Evolutionary conservation across 495 filamentous ascomycete species (phyloP).

Genomic region (Hypoxylon subgilvum): DNA sequence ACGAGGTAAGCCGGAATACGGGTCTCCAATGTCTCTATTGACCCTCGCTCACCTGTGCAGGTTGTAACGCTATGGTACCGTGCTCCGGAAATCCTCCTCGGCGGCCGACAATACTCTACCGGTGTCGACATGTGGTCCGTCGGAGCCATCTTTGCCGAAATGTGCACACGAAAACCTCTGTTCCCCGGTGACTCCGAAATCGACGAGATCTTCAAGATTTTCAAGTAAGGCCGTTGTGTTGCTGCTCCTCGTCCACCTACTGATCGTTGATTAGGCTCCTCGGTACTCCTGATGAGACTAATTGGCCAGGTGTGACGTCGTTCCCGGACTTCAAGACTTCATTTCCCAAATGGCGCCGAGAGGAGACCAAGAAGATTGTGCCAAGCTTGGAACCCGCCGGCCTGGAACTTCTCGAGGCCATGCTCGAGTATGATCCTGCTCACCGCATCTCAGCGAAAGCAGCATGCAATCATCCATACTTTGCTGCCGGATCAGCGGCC

Average conservation of each 20-base stretch:
- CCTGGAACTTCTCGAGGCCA: conserved; percentile 81
- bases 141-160: conserved; percentile 98
- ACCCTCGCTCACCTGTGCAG: no score
- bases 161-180: conserved; percentile 97
- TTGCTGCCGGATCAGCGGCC: no score
- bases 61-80: conserved; percentile 99
- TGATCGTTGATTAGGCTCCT: conserved; percentile 64
- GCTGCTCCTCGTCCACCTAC: not conserved
- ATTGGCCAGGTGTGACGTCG: conserved; percentile 97
- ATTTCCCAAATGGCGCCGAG: conserved; percentile 94
- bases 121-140: conserved; percentile 99
- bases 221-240: conserved; percentile 86
- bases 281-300: conserved; percentile 85
- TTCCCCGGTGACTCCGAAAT: conserved; percentile 99
- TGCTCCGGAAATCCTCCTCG: conserved; percentile 95
- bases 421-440: conserved; percentile 95
- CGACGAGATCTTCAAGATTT: conserved; percentile 99
- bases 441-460: conserved; percentile 95
- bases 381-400: conserved; percentile 71
- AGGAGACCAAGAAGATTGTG: conserved; percentile 59
- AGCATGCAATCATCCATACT: conserved; percentile 90
- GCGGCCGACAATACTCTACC: conserved; percentile 95
- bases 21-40: no score
- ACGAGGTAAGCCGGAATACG: no score
- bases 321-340: conserved; percentile 97